phyloP scores from a whole-genome alignment of 305 asterid genomes.

The Fraxinus sp. region DNA sequence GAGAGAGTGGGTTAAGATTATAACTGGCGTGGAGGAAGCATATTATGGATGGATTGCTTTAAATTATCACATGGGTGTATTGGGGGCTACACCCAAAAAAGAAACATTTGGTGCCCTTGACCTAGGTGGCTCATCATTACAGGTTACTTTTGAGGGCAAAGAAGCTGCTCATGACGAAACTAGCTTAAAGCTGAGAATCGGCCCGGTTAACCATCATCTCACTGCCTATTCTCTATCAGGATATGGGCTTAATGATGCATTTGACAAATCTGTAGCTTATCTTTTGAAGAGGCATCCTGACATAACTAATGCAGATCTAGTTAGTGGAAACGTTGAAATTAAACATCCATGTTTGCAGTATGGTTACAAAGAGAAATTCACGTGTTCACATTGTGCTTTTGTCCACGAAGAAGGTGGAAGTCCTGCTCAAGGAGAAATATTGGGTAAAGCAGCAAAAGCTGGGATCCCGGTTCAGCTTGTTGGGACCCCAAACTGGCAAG shows the following conservation, averaged over 20 bases:
- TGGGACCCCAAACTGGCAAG: conserved; percentile 67
- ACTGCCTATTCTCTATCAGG: conserved; percentile 61
- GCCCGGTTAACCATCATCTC: conserved; percentile 46
- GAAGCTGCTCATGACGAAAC: conserved; percentile 31
- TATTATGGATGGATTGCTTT: conserved; percentile 66
- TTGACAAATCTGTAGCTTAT: conserved; percentile 55
- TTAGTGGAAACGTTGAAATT: conserved; percentile 38
- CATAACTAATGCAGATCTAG: conserved; percentile 37
- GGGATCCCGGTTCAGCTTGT: conserved; percentile 49
- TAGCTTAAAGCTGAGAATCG: conserved; percentile 55
- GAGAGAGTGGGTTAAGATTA: conserved; percentile 57
- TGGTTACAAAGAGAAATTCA: conserved; percentile 57
- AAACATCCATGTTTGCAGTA: conserved; percentile 60
- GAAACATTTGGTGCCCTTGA: conserved; percentile 62
- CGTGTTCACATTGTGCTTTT: conserved; percentile 49
- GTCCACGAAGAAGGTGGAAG: conserved; percentile 37
- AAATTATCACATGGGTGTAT: conserved; percentile 46
- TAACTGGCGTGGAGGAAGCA: conserved; percentile 59
- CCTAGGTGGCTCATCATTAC: conserved; percentile 65
- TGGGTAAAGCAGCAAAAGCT: conserved; percentile 40
- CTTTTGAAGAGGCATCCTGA: conserved; percentile 46
- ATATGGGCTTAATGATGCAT: conserved; percentile 63
- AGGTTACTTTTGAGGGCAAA: conserved; percentile 56
- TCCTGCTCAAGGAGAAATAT: conserved; percentile 35
- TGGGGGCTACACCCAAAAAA: conserved; percentile 46